These are phyloP conservation scores for Euphorbia corollata DNA, from an alignment of 441 rosid species.

Conservation along the genomic window DNA sequence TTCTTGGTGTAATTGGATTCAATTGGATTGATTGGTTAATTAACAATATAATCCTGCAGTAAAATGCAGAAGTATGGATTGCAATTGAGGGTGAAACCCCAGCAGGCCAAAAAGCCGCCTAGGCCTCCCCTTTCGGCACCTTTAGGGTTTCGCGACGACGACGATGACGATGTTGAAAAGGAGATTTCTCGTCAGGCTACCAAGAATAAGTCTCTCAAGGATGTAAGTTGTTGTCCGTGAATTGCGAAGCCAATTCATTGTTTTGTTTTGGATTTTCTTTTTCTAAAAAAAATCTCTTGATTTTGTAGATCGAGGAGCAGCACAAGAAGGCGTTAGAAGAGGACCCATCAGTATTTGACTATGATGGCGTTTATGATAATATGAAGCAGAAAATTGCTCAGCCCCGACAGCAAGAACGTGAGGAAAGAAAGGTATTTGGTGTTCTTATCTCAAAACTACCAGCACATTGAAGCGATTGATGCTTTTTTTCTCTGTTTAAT, in stretches of 20 bases:
- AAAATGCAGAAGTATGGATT: constrained; percentile 78
- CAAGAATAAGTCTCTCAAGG: constrained; percentile 68
- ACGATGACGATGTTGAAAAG: constrained; percentile 60
- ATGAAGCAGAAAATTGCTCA: constrained; percentile 58
- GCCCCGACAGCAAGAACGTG: constrained; percentile 49
- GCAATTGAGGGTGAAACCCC: constrained; percentile 59
- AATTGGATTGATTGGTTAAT: neutral
- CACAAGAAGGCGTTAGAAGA: constrained; percentile 79
- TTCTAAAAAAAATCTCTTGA: neutral
- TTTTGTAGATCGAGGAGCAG: constrained; percentile 59
- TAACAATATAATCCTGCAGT: too few species aligned
- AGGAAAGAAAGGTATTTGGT: constrained; percentile 53
- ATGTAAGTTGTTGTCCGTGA: constrained; percentile 29
- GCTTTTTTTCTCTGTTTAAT: neutral
- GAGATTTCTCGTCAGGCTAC: constrained; percentile 71
- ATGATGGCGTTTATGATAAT: constrained; percentile 78
- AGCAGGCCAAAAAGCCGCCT: constrained; percentile 44
- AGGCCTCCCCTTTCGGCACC: constrained; percentile 46
- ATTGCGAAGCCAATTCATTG: neutral
- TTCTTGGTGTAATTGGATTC: neutral
- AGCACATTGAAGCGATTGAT: neutral
- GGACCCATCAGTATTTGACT: constrained; percentile 81
- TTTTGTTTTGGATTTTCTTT: neutral
- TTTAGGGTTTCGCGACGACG: constrained; percentile 44
- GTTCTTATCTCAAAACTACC: neutral